Conservation (phyloP, 768 basidiomycete genomes). For the Phaeotremella fagi region DNA sequence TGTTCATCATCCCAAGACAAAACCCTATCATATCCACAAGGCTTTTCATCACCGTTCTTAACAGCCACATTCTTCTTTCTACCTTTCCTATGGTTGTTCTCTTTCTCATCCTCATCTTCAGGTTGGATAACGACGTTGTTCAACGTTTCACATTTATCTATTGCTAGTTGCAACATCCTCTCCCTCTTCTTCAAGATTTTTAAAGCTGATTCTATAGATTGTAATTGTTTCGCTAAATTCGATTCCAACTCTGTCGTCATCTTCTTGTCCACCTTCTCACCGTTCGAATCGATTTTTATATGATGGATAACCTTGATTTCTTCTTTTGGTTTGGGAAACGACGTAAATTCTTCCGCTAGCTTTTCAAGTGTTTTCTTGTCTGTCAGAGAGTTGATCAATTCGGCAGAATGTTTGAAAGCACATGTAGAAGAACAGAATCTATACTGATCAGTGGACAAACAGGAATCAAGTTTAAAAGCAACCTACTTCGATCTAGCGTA, state of each 20-base stretch:
- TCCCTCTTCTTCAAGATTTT: not conserved
- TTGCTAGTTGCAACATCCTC: conserved; percentile 9
- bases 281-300: not conserved
- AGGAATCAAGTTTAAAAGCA: not conserved
- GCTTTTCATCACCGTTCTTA: conserved; percentile 15
- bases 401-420: conserved; percentile 24
- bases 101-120: conserved; percentile 14
- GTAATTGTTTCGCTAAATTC: not conserved
- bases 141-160: conserved; percentile 13
- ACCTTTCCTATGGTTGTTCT: not conserved
- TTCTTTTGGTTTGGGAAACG: conserved; percentile 21
- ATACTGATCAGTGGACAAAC: not conserved
- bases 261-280: too few species aligned
- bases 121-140: not conserved
- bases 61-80: not conserved
- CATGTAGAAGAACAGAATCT: conserved; percentile 35
- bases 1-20: conserved; percentile 27
- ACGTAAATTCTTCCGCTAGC: conserved; percentile 17
- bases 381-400: conserved; percentile 14
- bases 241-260: not conserved
- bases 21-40: conserved; percentile 31
- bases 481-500: conserved; percentile 29
- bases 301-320: conserved; percentile 14
- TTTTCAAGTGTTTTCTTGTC: conserved; percentile 31
- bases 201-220: conserved; percentile 6